Evolutionary conservation across 805 yeast genomes (phyloP).

Genomic region (Wickerhamomyces sydowiorum): DNA sequence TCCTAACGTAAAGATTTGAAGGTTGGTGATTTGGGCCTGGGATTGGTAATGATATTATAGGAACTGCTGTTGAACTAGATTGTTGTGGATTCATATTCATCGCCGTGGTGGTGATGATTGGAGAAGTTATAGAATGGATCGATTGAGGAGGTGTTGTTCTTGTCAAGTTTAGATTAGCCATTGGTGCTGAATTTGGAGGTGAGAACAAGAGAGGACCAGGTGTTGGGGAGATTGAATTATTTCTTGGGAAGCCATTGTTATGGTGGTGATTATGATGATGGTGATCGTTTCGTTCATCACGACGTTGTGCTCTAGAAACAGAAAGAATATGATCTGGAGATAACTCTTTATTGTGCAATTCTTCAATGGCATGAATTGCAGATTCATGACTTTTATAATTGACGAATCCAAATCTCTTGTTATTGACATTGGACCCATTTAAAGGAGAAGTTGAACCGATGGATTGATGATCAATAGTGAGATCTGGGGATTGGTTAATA

Average conservation of each 20-base stretch:
- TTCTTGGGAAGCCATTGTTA: background rate
- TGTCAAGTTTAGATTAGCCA: background rate
- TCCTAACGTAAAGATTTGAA: slow-evolving; percentile 64
- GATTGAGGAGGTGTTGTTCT: background rate
- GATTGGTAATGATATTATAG: slow-evolving; percentile 21
- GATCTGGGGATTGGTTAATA: too few relatives aligned
- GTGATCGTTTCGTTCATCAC: slow-evolving; percentile 22
- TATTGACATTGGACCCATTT: background rate
- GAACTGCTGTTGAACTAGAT: slow-evolving; percentile 5
- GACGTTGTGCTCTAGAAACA: slow-evolving; percentile 43
- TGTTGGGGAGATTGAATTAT: slow-evolving; percentile 6
- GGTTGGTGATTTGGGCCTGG: slow-evolving; percentile 51
- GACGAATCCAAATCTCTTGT: slow-evolving; percentile 39
- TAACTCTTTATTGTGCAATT: slow-evolving; percentile 39
- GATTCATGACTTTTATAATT: slow-evolving; percentile 40
- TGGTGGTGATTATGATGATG: background rate
- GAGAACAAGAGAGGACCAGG: slow-evolving; percentile 1
- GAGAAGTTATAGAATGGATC: background rate
- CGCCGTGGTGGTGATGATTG: slow-evolving; percentile 6
- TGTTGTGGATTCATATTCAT: too few relatives aligned
- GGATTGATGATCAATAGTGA: too few relatives aligned
- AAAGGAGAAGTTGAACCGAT: slow-evolving; percentile 1
- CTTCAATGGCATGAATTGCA: slow-evolving; percentile 40
- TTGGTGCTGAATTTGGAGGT: background rate
- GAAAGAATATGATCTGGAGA: slow-evolving; percentile 22